phyloP scores from a whole-genome alignment of 2,329 filamentous ascomycete genomes.

The Myriosclerotinia duriaeana region DNA sequence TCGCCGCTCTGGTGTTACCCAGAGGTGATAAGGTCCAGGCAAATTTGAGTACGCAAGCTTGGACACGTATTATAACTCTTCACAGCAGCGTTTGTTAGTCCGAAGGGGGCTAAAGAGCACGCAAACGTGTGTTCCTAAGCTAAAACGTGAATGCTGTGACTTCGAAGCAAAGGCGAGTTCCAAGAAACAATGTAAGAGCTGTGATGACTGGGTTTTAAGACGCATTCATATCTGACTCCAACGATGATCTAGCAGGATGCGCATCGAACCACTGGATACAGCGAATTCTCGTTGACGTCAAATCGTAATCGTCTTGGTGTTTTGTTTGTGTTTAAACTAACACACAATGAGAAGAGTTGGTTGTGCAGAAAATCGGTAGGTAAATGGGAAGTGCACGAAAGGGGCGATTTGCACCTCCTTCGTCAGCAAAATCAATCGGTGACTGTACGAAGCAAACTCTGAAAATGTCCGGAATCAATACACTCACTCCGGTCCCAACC shows the following conservation, averaged over 20 bases:
- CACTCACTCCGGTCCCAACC: neutral
- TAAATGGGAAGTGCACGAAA: neutral
- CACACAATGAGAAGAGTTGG: neutral
- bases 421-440: neutral
- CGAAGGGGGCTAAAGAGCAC: too few species aligned
- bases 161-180: neutral
- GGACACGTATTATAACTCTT: neutral
- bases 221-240: neutral
- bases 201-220: neutral
- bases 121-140: neutral
- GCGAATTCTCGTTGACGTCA: neutral
- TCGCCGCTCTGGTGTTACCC: neutral
- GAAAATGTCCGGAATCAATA: neutral
- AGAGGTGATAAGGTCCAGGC: neutral
- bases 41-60: neutral
- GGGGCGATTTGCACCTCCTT: neutral
- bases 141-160: neutral
- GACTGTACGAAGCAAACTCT: slow-evolving; percentile 8
- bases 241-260: neutral
- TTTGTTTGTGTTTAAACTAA: neutral
- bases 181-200: neutral
- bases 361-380: neutral
- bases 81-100: neutral
- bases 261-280: neutral
- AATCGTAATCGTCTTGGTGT: neutral